phyloP scores from a whole-genome alignment of 2,329 filamentous ascomycete genomes.

The Cladosporium colombiae region DNA sequence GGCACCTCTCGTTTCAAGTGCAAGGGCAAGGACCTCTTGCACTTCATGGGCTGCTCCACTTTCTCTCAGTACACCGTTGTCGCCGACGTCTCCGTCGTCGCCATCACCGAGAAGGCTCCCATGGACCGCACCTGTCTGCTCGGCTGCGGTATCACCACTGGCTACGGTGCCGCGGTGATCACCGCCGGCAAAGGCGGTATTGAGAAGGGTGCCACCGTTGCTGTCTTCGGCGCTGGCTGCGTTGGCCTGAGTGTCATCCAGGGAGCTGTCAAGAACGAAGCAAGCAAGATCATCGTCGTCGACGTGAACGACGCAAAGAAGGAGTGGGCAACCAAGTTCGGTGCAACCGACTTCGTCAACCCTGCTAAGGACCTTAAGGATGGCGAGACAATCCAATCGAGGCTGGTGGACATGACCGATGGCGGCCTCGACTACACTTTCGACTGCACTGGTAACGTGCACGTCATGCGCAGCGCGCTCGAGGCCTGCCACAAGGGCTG shows the following conservation, averaged over 20 bases:
- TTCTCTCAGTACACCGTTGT: conserved; percentile 99
- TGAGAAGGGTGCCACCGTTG: conserved; percentile 85
- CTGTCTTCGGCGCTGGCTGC: conserved; percentile 93
- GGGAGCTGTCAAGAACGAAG: conserved; percentile 83
- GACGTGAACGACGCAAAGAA: conserved; percentile 89
- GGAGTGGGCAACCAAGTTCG: conserved; percentile 90
- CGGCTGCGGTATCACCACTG: conserved; percentile 97
- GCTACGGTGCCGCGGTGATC: conserved; percentile 92
- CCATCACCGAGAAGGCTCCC: conserved; percentile 83
- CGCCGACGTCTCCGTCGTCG: conserved; percentile 96
- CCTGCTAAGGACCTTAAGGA: conserved; percentile 64
- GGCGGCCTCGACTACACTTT: conserved; percentile 99
- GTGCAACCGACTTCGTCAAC: conserved; percentile 96
- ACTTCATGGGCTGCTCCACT: conserved; percentile 99
- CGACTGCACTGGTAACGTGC: conserved; percentile 96
- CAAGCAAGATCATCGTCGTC: conserved; percentile 73
- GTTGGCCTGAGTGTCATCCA: conserved; percentile 95
- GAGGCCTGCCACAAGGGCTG: conserved; percentile 99
- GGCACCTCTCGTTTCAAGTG: conserved; percentile 92
- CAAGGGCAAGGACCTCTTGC: conserved; percentile 91
- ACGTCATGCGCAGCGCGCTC: conserved; percentile 91
- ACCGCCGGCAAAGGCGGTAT: conserved; percentile 71
- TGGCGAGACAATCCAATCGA: conserved; percentile 81
- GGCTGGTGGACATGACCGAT: conserved; percentile 95
- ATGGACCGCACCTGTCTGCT: conserved; percentile 96